Base-by-base conservation (phyloP, 139 green algal species). In the Haematococcus lacustris region DNA sequence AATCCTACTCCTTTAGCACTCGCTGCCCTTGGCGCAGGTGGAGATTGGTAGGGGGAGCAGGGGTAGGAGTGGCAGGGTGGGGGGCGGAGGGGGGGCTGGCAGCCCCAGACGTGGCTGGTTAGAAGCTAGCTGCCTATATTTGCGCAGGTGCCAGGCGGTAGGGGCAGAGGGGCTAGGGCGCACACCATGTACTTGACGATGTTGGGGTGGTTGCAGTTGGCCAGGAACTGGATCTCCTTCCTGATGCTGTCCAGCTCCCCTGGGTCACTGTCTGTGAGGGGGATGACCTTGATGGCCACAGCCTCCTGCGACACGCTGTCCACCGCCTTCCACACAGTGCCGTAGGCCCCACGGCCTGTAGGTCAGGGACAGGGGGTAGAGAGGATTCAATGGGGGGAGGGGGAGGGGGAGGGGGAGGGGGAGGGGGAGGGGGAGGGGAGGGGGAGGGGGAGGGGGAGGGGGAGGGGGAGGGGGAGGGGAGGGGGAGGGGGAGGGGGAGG, bases 171-270 rank as follows among this genome's bases (percentile, higher is more conserved):
- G n/a, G n/a, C n/a, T n/a, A n/a, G n/a, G n/a, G n/a, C n/a, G 60
- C 75, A 70, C 47, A 88, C 91, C 40, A 92, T 68, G 80, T 97
- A 97, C 34, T 76, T 85, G 30, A 98, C 94, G 3, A 98, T 84
- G 75, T 98, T 98, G 60, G 94, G 92, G 76, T 98, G 94, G 76
- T 95, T 88, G 83, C 94, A 98, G 51, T 88, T 85, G 1, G 90
- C 71, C 40, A 98, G 78, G 71, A 96, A 90, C 17, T 74, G 73
- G 41, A 96, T 91, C 81, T 96, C 90, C 37, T 78, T 76, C 68
- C 92, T 79, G 37, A 80, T 80, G 5, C 35, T 13, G 38, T 71
- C 21, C 5, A 80, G 68, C 37, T 80, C 60, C 30, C 71, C 74
- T 32, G 4, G 17, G 34, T 71, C 39, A 25, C 68, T 72, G 61